phyloP scores from a whole-genome alignment of 1,284 basidiomycete species.

The Quambalaria eucalypti region DNA sequence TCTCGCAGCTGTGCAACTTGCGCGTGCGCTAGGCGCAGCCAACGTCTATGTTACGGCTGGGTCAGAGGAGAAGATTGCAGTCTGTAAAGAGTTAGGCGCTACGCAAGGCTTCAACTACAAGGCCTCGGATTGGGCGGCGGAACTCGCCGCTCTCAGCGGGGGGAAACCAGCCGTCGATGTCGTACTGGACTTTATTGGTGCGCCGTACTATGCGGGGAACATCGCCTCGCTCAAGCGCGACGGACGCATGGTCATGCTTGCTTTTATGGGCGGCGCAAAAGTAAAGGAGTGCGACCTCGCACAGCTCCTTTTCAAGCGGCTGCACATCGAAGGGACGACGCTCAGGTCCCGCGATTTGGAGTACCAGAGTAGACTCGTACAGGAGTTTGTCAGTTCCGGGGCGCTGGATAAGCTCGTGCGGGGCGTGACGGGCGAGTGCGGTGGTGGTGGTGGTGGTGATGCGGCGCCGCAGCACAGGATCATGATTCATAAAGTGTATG shows the following conservation, averaged over 20 bases:
- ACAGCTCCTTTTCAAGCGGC: conserved; percentile 71
- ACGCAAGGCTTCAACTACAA: conserved; percentile 75
- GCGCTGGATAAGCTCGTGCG: conserved; percentile 11
- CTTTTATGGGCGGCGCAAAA: conserved; percentile 62
- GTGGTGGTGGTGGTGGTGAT: background rate
- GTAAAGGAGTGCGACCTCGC: conserved; percentile 60
- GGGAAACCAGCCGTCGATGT: conserved; percentile 60
- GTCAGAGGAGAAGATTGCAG: conserved; percentile 70
- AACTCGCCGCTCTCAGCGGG: conserved; percentile 48
- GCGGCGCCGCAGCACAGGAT: conserved; percentile 15
- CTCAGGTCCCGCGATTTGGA: conserved; percentile 66
- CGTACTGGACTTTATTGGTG: conserved; percentile 79
- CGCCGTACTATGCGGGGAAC: conserved; percentile 74
- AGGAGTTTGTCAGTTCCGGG: conserved; percentile 53
- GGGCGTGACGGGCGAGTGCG: conserved; percentile 4
- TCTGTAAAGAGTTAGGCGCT: conserved; percentile 59
- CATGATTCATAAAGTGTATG: conserved; percentile 51
- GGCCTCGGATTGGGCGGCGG: conserved; percentile 65
- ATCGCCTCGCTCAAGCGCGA: conserved; percentile 66
- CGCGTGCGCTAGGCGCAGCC: conserved; percentile 59
- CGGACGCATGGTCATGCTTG: conserved; percentile 66
- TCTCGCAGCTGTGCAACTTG: conserved; percentile 56
- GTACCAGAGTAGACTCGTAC: conserved; percentile 72
- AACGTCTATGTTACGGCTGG: conserved; percentile 61
- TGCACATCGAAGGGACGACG: conserved; percentile 81